A percentile compares a stretch with the other conserved stretches of the same genome.
Conservation (phyloP, 1,284 basidiomycete species). For the Leccinum subfulvum region DNA sequence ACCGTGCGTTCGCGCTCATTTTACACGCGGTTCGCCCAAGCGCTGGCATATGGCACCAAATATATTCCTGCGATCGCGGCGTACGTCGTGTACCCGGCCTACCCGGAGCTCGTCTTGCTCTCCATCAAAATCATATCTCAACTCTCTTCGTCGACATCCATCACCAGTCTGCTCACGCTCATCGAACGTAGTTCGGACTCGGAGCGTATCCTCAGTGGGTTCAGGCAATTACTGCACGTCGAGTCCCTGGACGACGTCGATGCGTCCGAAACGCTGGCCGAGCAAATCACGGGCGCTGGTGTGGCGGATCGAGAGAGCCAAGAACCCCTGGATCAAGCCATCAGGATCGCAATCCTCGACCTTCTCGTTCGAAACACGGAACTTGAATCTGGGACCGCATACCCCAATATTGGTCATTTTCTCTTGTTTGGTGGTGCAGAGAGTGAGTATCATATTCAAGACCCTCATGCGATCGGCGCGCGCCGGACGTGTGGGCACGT, state of each 20-base stretch:
- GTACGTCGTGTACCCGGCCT: constrained; percentile 71
- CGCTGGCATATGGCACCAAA: constrained; percentile 58
- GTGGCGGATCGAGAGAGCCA: constrained; percentile 47
- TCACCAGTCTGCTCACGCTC: constrained; percentile 75
- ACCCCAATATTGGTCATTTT: too few relatives aligned
- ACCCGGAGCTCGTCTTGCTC: constrained; percentile 76
- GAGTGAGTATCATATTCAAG: too few relatives aligned
- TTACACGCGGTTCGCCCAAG: constrained; percentile 77
- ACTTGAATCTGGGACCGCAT: too few relatives aligned
- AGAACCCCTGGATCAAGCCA: too few relatives aligned
- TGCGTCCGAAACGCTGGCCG: constrained; percentile 55
- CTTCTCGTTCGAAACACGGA: too few relatives aligned
- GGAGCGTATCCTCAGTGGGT: constrained; percentile 82
- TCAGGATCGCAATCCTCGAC: too few relatives aligned
- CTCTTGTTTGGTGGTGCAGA: too few relatives aligned
- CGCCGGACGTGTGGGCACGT: too few relatives aligned
- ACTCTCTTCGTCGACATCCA: constrained; percentile 59
- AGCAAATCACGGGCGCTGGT: constrained; percentile 68
- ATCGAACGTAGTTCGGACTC: constrained; percentile 85
- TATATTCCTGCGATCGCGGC: not conserved
- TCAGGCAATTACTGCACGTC: constrained; percentile 66
- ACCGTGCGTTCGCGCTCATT: constrained; percentile 62
- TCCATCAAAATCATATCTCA: constrained; percentile 76
- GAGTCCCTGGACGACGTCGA: constrained; percentile 63
- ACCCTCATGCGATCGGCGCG: too few relatives aligned